A percentile compares a stretch with the other conserved stretches of the same genome.
Conservation (phyloP, 345 rosid genomes). For the Sisymbrium irio region DNA sequence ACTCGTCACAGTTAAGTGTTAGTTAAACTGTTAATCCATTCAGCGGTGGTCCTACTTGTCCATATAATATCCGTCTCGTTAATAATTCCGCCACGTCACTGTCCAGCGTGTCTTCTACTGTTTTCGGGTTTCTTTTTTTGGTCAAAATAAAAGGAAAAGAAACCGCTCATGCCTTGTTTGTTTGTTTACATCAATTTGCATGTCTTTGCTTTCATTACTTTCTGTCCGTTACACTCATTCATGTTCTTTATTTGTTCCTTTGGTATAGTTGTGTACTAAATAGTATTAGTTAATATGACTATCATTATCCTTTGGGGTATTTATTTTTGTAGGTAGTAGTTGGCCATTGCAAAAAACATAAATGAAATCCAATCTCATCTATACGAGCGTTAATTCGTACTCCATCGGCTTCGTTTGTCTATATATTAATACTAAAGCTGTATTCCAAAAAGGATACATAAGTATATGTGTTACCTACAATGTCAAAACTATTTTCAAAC, state of each 20-base stretch:
- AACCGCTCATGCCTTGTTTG: neutral
- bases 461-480: no score
- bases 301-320: neutral
- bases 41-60: constrained; percentile 22
- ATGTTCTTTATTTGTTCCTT: neutral
- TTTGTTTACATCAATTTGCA: neutral
- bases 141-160: no score
- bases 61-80: constrained; percentile 1
- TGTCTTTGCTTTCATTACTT: neutral
- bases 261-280: neutral
- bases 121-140: neutral
- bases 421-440: neutral
- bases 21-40: neutral
- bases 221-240: neutral
- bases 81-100: neutral
- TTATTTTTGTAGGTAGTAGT: neutral
- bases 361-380: neutral
- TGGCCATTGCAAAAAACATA: neutral
- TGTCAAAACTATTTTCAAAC: no score
- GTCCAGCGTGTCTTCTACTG: constrained; percentile 9
- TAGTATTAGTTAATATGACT: neutral
- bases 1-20: neutral
- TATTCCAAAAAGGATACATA: neutral
- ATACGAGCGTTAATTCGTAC: neutral
- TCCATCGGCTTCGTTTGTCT: neutral